Conservation (phyloP, 1,139 yeast species). For the Nakaseomyces nivariensis region DNA sequence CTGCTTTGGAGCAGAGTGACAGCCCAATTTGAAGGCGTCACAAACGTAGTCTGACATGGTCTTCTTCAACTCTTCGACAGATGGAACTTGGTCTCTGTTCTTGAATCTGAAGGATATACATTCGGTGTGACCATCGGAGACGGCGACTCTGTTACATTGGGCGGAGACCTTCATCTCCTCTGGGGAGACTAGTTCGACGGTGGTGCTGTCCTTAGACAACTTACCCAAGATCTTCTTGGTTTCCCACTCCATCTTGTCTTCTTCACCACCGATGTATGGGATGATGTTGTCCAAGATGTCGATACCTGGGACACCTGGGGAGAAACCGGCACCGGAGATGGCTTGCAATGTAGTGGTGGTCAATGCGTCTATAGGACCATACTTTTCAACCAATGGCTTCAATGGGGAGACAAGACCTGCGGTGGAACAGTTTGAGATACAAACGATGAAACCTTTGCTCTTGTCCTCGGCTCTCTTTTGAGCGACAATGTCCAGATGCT, state of each 20-base stretch:
- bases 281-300: conserved; percentile 90
- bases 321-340: conserved; percentile 95
- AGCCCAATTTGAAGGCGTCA: conserved; percentile 68
- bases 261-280: conserved; percentile 94
- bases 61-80: conserved; percentile 66
- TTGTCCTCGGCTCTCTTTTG: conserved; percentile 46
- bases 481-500: conserved; percentile 72
- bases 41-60: conserved; percentile 67
- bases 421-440: conserved; percentile 96
- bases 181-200: conserved; percentile 52
- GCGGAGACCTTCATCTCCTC: conserved; percentile 83
- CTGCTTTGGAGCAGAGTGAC: conserved; percentile 88
- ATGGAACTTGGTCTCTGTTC: conserved; percentile 65
- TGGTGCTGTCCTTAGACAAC: conserved; percentile 41
- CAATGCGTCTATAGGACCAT: conserved; percentile 81
- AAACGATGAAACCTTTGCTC: conserved; percentile 74
- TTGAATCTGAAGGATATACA: conserved; percentile 82
- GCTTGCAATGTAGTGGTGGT: conserved; percentile 94
- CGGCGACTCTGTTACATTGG: conserved; percentile 94
- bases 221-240: conserved; percentile 85
- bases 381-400: conserved; percentile 77
- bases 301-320: conserved; percentile 96
- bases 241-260: conserved; percentile 98
- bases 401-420: conserved; percentile 97
- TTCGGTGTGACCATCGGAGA: conserved; percentile 95